phyloP scores from a whole-genome alignment of 257 asterid species.

The Salvia rosmarinus region DNA sequence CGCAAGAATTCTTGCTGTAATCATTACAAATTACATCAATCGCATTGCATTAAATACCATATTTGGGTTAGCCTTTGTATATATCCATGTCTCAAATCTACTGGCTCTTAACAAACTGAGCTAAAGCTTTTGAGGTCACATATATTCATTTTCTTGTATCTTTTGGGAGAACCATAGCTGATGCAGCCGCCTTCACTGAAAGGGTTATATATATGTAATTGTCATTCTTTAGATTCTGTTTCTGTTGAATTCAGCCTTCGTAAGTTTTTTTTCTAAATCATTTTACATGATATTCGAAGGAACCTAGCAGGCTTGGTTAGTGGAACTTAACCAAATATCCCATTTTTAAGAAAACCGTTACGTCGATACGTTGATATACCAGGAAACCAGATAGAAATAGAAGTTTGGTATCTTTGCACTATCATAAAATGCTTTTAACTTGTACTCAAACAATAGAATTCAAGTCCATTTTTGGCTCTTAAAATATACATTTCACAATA shows the following conservation, averaged over 20 bases:
- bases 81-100: not conserved
- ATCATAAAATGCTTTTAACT: constrained; percentile 14
- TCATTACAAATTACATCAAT: constrained; percentile 33
- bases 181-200: too few species aligned
- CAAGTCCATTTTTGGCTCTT: not conserved
- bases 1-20: constrained; percentile 40
- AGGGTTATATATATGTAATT: too few species aligned
- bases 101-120: too few species aligned
- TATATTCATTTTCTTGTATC: too few species aligned
- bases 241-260: too few species aligned
- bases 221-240: too few species aligned
- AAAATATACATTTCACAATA: not conserved
- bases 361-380: not conserved
- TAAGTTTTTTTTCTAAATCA: too few species aligned
- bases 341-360: constrained; percentile 14
- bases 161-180: too few species aligned
- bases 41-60: constrained; percentile 4
- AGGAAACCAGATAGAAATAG: not conserved
- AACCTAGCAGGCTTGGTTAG: not conserved
- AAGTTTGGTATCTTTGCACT: constrained; percentile 49
- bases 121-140: too few species aligned
- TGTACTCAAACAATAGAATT: not conserved
- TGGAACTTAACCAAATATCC: constrained; percentile 14
- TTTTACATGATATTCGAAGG: too few species aligned
- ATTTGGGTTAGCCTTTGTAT: constrained; percentile 12